phyloP scores from a whole-genome alignment of 2,329 filamentous ascomycete species.

The Aureobasidium lini region DNA sequence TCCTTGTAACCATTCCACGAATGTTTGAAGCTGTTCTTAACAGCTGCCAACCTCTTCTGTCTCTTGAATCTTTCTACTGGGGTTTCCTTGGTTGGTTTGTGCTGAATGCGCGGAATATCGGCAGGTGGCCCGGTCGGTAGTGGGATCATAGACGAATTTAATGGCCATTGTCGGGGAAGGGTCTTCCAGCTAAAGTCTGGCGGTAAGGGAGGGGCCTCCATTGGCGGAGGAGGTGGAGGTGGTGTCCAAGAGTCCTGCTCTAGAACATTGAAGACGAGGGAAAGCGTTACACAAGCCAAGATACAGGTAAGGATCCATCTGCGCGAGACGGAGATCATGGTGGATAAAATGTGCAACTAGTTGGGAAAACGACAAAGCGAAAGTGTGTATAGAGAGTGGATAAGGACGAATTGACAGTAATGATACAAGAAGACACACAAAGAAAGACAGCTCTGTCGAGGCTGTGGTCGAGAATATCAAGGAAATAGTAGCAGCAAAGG shows the following conservation, averaged over 20 bases:
- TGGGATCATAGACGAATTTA: slow-evolving; percentile 60
- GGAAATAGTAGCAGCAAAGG: not conserved
- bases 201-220: not conserved
- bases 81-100: slow-evolving; percentile 59
- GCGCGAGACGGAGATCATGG: slow-evolving; percentile 10
- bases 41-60: slow-evolving; percentile 53
- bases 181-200: slow-evolving; percentile 25
- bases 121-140: slow-evolving; percentile 65
- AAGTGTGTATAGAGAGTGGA: not conserved
- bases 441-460: not conserved
- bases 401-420: slow-evolving; percentile 5
- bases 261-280: slow-evolving; percentile 9
- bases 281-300: slow-evolving; percentile 13
- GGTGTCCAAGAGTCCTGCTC: not conserved
- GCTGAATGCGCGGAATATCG: slow-evolving; percentile 68
- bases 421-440: not conserved
- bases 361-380: not conserved
- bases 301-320: slow-evolving; percentile 13
- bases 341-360: not conserved
- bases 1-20: slow-evolving; percentile 78
- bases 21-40: slow-evolving; percentile 68
- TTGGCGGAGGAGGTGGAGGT: slow-evolving; percentile 1
- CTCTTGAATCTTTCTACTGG: slow-evolving; percentile 53
- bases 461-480: not conserved
- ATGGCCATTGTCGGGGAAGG: slow-evolving; percentile 49